Evolutionary conservation across 441 rosid species (phyloP).

Genomic region (Gossypium gossypioides): DNA sequence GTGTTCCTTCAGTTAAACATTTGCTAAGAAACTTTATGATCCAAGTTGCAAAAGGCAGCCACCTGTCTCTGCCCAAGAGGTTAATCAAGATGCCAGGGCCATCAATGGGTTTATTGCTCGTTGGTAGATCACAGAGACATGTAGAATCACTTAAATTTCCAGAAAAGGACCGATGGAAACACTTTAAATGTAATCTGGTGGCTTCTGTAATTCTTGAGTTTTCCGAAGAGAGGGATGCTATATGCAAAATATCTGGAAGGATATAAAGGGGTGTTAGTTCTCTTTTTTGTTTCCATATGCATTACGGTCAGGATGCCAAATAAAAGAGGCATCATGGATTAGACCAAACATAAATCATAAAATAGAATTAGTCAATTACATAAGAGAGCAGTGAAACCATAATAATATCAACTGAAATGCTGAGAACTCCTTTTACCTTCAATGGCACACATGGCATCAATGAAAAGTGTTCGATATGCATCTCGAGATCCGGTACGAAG

Average conservation of each 20-base stretch:
- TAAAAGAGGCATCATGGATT: background rate
- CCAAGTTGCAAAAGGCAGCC: constrained; percentile 83
- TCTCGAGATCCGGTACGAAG: constrained; percentile 77
- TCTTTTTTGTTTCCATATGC: background rate
- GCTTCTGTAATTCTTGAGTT: constrained; percentile 24
- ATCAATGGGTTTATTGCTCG: constrained; percentile 46
- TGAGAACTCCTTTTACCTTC: constrained; percentile 46
- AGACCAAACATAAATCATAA: background rate
- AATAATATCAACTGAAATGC: constrained; percentile 7
- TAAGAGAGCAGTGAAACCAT: constrained; percentile 14
- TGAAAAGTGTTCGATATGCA: constrained; percentile 67
- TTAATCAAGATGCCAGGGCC: constrained; percentile 66
- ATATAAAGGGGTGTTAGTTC: constrained; percentile 21
- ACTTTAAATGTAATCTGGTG: constrained; percentile 36
- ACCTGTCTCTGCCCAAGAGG: constrained; percentile 48
- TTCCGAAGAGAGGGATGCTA: constrained; percentile 36
- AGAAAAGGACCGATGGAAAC: constrained; percentile 58
- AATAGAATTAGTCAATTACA: constrained; percentile 5
- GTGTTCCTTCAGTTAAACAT: constrained; percentile 87
- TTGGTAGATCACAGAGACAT: constrained; percentile 63
- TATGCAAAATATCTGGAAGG: constrained; percentile 53
- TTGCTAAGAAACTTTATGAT: constrained; percentile 66
- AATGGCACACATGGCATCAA: constrained; percentile 60
- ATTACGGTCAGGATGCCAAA: background rate
- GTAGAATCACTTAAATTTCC: constrained; percentile 45